These are phyloP conservation scores for Rhododendron mucronatum DNA, from an alignment of 148 eudicot genomes.

Conservation along the genomic window DNA sequence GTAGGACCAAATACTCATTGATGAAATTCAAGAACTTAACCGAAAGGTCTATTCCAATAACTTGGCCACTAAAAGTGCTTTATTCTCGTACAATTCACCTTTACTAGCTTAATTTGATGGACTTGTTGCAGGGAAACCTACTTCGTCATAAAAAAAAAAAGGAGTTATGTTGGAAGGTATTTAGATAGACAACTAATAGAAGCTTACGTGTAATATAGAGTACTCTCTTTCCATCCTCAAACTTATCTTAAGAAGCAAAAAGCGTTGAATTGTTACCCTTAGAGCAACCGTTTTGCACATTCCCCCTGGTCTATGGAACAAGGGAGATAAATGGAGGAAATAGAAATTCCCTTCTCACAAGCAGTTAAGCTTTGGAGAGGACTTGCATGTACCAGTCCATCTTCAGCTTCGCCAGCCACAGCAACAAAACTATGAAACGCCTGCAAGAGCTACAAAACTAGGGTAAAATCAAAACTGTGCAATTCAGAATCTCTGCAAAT, in stretches of 20 bases:
- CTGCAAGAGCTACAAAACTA: neutral
- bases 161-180: slow-evolving; percentile 45
- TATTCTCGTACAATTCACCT: neutral
- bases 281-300: neutral
- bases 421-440: slow-evolving; percentile 14
- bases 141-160: neutral
- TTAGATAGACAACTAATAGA: neutral
- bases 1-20: slow-evolving; percentile 52
- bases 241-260: neutral
- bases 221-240: neutral
- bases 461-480: neutral
- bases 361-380: slow-evolving; percentile 27
- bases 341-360: slow-evolving; percentile 7
- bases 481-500: neutral
- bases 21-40: slow-evolving; percentile 59
- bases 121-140: slow-evolving; percentile 36
- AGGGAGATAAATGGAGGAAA: slow-evolving; percentile 25
- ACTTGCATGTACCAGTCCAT: slow-evolving; percentile 26
- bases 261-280: neutral
- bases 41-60: slow-evolving; percentile 36
- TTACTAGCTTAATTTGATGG: slow-evolving; percentile 15
- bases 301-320: slow-evolving; percentile 36
- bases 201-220: neutral
- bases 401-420: slow-evolving; percentile 41
- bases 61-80: neutral